These are phyloP conservation scores for Septoria petroselini DNA, from an alignment of 2,329 filamentous ascomycete genomes.

Conservation along the genomic window DNA sequence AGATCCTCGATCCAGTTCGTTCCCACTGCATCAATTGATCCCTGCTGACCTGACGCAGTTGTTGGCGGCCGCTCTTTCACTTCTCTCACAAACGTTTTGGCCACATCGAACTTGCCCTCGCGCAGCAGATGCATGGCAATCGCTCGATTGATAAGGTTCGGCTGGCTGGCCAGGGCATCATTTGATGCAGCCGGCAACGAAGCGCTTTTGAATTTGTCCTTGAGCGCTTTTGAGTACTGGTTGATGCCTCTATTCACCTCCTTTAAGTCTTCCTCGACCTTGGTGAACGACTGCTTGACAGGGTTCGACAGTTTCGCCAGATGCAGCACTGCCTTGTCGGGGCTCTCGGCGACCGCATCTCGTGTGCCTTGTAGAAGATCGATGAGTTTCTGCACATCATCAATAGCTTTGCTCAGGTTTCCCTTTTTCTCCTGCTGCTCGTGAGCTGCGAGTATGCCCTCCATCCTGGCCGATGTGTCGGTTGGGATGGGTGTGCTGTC, in stretches of 20 bases:
- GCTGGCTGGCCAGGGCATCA: constrained; percentile 73
- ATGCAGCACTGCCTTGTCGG: constrained; percentile 67
- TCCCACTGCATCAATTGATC: constrained; percentile 16
- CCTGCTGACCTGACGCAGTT: constrained; percentile 10
- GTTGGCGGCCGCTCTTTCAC: constrained; percentile 5
- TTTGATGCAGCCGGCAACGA: constrained; percentile 72
- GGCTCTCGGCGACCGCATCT: constrained; percentile 68
- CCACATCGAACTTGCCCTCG: constrained; percentile 88
- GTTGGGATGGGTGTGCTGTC: background rate
- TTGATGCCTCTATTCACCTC: constrained; percentile 78
- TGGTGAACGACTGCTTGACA: constrained; percentile 75
- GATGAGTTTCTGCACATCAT: constrained; percentile 80
- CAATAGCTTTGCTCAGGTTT: constrained; percentile 67
- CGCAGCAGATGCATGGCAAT: constrained; percentile 95
- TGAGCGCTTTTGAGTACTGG: constrained; percentile 79
- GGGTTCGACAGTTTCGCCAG: constrained; percentile 84
- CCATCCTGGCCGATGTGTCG: constrained; percentile 46
- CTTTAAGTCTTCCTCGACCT: constrained; percentile 75
- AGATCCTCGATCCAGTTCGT: constrained; percentile 28
- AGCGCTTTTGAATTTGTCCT: constrained; percentile 70
- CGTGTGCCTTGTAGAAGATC: constrained; percentile 70
- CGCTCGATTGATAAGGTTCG: constrained; percentile 79
- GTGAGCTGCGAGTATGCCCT: constrained; percentile 69
- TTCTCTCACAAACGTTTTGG: constrained; percentile 79
- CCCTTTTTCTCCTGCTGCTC: constrained; percentile 66